A percentile compares a stretch with the other conserved stretches of the same genome.
phyloP scores from a whole-genome alignment of 2,329 filamentous ascomycete genomes.

The Sphaerulina vaccinii region DNA sequence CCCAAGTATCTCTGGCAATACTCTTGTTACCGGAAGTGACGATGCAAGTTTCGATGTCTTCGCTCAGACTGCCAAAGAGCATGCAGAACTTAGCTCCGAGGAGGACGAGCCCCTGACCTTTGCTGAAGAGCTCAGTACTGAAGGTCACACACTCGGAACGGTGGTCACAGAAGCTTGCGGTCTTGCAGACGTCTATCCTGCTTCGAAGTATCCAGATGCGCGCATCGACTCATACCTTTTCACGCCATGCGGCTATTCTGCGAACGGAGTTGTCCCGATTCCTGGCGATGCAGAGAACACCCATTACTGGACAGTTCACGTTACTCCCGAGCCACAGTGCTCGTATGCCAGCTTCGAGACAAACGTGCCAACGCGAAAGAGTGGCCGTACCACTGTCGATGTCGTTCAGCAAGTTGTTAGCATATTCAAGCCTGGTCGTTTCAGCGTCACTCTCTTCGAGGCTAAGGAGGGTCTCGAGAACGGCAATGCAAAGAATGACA shows the following conservation, averaged over 20 bases:
- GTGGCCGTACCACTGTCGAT: slow-evolving; percentile 81
- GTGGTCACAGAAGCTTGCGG: slow-evolving; percentile 89
- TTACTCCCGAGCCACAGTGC: slow-evolving; percentile 94
- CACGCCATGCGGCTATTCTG: slow-evolving; percentile 93
- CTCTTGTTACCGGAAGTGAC: slow-evolving; percentile 36
- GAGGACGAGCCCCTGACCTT: slow-evolving; percentile 56
- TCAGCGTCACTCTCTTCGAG: slow-evolving; percentile 95
- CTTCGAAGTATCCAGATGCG: slow-evolving; percentile 82
- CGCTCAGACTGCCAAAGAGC: slow-evolving; percentile 67
- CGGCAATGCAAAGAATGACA: slow-evolving; percentile 44
- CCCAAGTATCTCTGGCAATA: slow-evolving; percentile 39
- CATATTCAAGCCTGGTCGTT: slow-evolving; percentile 97
- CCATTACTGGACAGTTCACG: slow-evolving; percentile 98
- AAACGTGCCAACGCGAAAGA: slow-evolving; percentile 87
- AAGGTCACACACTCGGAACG: slow-evolving; percentile 89
- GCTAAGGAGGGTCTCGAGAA: slow-evolving; percentile 62
- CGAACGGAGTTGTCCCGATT: slow-evolving; percentile 90
- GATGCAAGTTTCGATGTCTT: slow-evolving; percentile 74
- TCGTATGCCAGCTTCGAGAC: slow-evolving; percentile 98
- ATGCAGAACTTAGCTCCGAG: slow-evolving; percentile 53
- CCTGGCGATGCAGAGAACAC: slow-evolving; percentile 53
- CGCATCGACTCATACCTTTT: slow-evolving; percentile 96
- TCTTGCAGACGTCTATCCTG: slow-evolving; percentile 83
- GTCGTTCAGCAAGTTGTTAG: slow-evolving; percentile 90
- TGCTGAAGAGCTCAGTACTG: slow-evolving; percentile 77